Evolutionary conservation across 2,329 filamentous ascomycete species (phyloP).

Genomic region (Cladosporium sp.): DNA sequence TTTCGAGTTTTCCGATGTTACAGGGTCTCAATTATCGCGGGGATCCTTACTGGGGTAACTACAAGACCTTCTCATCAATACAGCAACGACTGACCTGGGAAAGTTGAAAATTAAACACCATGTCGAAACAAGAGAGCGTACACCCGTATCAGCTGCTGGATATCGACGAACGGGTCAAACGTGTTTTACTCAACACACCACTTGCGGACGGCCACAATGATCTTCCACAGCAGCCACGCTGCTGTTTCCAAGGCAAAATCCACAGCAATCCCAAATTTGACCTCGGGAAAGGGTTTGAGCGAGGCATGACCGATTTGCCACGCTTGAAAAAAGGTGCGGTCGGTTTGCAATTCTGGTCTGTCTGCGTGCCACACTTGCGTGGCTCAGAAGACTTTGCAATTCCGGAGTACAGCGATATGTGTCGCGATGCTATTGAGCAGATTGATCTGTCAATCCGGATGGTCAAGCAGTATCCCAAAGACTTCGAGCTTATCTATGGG

Average conservation of each 20-base stretch:
- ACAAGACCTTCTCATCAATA: too few species aligned
- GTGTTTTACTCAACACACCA: constrained; percentile 25
- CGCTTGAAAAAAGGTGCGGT: constrained; percentile 21
- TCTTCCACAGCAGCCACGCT: constrained; percentile 20
- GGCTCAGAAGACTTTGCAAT: constrained; percentile 26
- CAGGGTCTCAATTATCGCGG: too few species aligned
- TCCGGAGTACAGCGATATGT: constrained; percentile 24
- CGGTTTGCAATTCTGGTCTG: constrained; percentile 27
- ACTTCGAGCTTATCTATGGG: constrained; percentile 24
- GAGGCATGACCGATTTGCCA: constrained; percentile 28
- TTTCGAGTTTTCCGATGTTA: too few species aligned
- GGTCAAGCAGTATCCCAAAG: constrained; percentile 30
- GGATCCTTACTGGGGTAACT: too few species aligned
- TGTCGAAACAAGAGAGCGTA: background rate
- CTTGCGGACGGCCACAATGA: constrained; percentile 38
- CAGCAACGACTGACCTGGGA: too few species aligned
- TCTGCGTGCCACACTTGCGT: constrained; percentile 19
- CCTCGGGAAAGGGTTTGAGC: constrained; percentile 28
- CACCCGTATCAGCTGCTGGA: constrained; percentile 20
- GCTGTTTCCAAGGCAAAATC: constrained; percentile 30
- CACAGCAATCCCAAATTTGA: constrained; percentile 34
- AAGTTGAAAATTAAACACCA: too few species aligned
- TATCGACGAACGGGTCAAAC: constrained; percentile 30
- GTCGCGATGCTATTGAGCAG: constrained; percentile 21
- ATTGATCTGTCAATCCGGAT: constrained; percentile 24